Conservation (phyloP, 805 yeast species). For the Zygosaccharomyces pseudorouxii region DNA sequence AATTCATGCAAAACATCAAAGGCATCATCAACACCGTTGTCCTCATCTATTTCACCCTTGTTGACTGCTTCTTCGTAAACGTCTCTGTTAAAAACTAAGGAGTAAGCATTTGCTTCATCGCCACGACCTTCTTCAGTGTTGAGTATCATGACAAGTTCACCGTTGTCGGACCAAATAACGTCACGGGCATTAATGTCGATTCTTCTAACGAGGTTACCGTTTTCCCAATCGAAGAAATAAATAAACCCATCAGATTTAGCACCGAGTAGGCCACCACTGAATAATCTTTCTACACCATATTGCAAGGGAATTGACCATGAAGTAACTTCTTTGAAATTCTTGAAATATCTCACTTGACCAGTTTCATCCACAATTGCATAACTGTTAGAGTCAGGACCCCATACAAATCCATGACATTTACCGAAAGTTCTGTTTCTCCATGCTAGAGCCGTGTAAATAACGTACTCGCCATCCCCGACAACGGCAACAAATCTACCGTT, state of each 20-base stretch:
- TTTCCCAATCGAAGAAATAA: slow-evolving; percentile 91
- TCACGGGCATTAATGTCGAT: slow-evolving; percentile 80
- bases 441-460: slow-evolving; percentile 92
- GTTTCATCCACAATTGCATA: slow-evolving; percentile 77
- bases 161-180: slow-evolving; percentile 89
- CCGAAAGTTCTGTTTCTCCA: slow-evolving; percentile 97
- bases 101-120: slow-evolving; percentile 56
- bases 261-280: slow-evolving; percentile 85
- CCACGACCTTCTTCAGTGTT: slow-evolving; percentile 44
- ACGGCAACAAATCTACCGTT: slow-evolving; percentile 97
- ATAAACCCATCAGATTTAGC: slow-evolving; percentile 79
- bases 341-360: slow-evolving; percentile 63
- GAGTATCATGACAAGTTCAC: slow-evolving; percentile 77
- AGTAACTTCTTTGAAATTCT: slow-evolving; percentile 78
- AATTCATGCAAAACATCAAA: slow-evolving; percentile 83
- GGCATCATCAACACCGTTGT: slow-evolving; percentile 84
- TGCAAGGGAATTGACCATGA: slow-evolving; percentile 59
- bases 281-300: slow-evolving; percentile 73
- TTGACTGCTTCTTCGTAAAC: slow-evolving; percentile 58
- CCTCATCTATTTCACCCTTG: slow-evolving; percentile 56
- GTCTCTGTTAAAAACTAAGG: slow-evolving; percentile 68
- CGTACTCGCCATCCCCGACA: slow-evolving; percentile 96
- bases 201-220: slow-evolving; percentile 77
- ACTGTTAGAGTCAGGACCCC: slow-evolving; percentile 88
- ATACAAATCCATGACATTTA: slow-evolving; percentile 81